Evolutionary conservation across 495 filamentous ascomycete species (phyloP), one percentile per base, ranked within the genome.

Genomic region (Margaritispora aquatica): DNA sequence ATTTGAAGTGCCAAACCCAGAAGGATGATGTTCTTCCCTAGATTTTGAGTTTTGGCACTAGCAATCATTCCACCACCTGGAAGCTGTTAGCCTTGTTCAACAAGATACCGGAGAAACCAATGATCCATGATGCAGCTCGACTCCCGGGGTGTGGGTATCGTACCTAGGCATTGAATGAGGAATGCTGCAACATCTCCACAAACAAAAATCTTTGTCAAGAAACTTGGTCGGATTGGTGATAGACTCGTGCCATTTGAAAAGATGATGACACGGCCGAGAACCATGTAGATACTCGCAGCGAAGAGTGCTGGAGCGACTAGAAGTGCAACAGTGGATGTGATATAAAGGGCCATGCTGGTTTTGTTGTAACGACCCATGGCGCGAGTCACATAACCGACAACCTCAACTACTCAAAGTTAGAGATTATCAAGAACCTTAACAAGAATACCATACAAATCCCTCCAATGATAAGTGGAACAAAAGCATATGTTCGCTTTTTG

Each of bases 381-480:
- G 2, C 78, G 73, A 1, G 71, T 61, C 20, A 76, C 71, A 70
- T 77, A 81, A 41, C 76, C 77, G 2, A 67, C 66, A 17, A 69
- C 71, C 59, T 77, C 79, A 41, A 80, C 64, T 65, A 22, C 46
- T 10, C 4, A 2, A 8, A 29, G 29, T 59, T 54, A 57, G 49
- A 20, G 46, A 17, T 26, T 23, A 17, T 22, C 1, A 5, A 3
- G 38, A 44, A 0, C 20, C 1, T 51, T 22, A 58, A 26, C 20
- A 36, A 34, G 7, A 38, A 36, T 50, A 31, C 73, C 76, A 55
- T 71, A 84, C 82, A 83, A 11, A 76, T 56, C 19, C 80, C 76
- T 15, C 83, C 84, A n/a, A 86, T 63, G 8, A 82, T 41, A 11
- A 87, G 72, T 0, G 84, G 76, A 13, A 79, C 76, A 34, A 88